phyloP scores from a whole-genome alignment of 345 rosid species.

The Iberis pinnata region DNA sequence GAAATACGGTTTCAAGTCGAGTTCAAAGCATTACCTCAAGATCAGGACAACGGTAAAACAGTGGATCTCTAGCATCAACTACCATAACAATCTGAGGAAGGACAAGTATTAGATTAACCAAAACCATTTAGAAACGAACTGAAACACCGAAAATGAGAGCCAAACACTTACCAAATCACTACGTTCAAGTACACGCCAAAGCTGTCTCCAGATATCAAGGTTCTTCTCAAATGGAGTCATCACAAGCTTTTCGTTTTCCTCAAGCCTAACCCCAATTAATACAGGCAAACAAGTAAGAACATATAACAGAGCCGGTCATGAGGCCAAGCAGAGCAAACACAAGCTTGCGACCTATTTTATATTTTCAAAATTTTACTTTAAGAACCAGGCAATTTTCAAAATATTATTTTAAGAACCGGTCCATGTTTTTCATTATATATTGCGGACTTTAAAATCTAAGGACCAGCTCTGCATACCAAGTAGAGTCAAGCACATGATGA shows the following conservation, averaged over 20 bases:
- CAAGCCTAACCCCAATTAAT: conserved; percentile 47
- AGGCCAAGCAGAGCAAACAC: too few species aligned
- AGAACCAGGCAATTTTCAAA: too few species aligned
- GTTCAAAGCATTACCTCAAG: conserved; percentile 62
- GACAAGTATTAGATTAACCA: conserved; percentile 5
- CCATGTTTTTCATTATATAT: too few species aligned
- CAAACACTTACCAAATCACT: conserved; percentile 76
- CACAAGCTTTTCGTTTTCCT: conserved; percentile 92
- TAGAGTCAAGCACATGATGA: background rate
- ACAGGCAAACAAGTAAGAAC: conserved; percentile 4
- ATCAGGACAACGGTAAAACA: conserved; percentile 90
- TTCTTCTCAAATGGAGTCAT: conserved; percentile 97
- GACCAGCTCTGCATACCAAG: too few species aligned
- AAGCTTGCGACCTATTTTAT: too few species aligned
- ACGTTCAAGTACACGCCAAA: conserved; percentile 98
- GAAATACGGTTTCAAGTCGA: conserved; percentile 5
- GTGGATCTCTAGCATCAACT: conserved; percentile 89
- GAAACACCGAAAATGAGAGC: background rate
- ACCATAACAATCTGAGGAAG: conserved; percentile 85
- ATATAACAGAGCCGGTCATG: conserved; percentile 5
- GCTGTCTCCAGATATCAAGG: conserved; percentile 97
- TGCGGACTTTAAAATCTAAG: too few species aligned
- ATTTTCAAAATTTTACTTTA: too few species aligned
- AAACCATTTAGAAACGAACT: background rate
- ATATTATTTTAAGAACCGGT: too few species aligned